Evolutionary conservation across 1,284 basidiomycete species (phyloP), one percentile per base, ranked within the genome.

Genomic region (Coriolopsis trogii): DNA sequence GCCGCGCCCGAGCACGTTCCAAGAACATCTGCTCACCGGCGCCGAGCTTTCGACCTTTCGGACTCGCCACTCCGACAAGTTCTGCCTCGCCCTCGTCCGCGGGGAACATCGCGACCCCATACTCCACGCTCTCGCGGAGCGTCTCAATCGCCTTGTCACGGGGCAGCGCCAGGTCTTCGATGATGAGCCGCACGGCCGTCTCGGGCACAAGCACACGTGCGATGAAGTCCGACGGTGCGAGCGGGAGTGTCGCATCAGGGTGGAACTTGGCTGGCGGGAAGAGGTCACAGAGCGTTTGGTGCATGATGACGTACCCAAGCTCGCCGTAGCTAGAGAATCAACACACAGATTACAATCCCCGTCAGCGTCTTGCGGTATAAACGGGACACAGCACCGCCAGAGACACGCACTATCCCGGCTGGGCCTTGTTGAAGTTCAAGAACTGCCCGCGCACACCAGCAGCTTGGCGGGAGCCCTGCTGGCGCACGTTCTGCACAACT

Each of bases 91-190:
- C 57, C 3, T 62, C 74, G 15, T 71, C 76, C 53, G 67, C 71
- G 36, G 82, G 89, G 63, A 91, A 92, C 87, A 91, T 91, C 2
- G 84, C 80, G 4, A 86, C 83, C 2, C 89, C 90, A 58, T 90
- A 92, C 34, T 79, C 77, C 1, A 84, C 80, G 58, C 89, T 91
- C 40, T 89, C 86, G 20, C 84, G 76, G 34, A 92, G 67, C n/a
- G 84, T 82, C 18, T 70, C 63, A 12, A 88, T 62, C 0, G 85
- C 85, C 16, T 79, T 72, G 3, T 73, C 70, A 28, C 64, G 63
- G 10, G 70, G 63, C 13, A 84, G 69, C 1, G 66, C 50, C 61
- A 79, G 77, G 64, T 92, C 90, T 54, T 90, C 78, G 70, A 81
- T 81, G 44, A 92, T 87, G 23, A 92, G 77, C 15, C 77, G 75